A percentile compares a stretch with the other conserved stretches of the same genome.
Evolutionary conservation across 176 grass and related monocot genomes (phyloP).

Genomic region (barley (Hordeum vulgare)): MorexV3_pseudomolecules_assembly NC_058520.1:541841286-541841785

Average conservation of each 20-base stretch:
- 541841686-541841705: conserved; percentile 26
- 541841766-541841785: not conserved
- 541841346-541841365: conserved; percentile 8
- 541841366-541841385: conserved; percentile 18
- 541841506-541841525: not conserved
- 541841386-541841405: conserved; percentile 36
- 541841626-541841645: conserved; percentile 18
- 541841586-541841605: not conserved
- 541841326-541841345: conserved; percentile 1
- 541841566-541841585: conserved; percentile 28
- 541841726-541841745: not conserved
- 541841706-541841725: conserved; percentile 30
- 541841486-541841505: not conserved
- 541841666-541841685: conserved; percentile 20
- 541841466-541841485: conserved; percentile 26
- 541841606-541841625: conserved; percentile 6
- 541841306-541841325: conserved; percentile 27
- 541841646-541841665: too few relatives aligned
- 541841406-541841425: conserved; percentile 10
- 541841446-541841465: conserved; percentile 41
- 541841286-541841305: conserved; percentile 4
- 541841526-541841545: not conserved
- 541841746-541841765: not conserved
- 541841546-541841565: conserved; percentile 14
- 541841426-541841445: not conserved